Base-by-base conservation (phyloP, 202 grass and related monocot species). In the Setaria italica region DNA sequence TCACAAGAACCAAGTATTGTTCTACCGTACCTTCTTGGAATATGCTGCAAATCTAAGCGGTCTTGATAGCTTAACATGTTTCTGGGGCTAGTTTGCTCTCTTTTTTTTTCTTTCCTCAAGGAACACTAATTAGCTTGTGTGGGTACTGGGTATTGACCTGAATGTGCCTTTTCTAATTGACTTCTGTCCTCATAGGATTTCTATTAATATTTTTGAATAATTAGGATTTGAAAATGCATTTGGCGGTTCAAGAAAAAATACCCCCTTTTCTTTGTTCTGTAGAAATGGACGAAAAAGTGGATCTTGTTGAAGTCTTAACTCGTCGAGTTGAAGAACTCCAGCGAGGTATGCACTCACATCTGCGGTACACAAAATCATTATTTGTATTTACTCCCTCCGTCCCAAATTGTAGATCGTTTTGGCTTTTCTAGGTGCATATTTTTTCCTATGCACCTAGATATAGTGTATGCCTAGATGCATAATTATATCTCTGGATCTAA, bases 321-420 rank as follows among this genome's bases (percentile, higher is more conserved):
- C 73, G 62, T 58, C 87, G 67, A 77, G 91, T 89, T 72, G 93
- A 95, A 80, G 89, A 95, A 72, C 88, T 98, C 71, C 88, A 95
- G 83, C 70, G 70, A 84, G 95, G 93, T 95, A 95, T 32, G 58
- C 58, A 67, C 19, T 78, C 43, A 76, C 46, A 70, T 80, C n/a
- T 74, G 5, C 60, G n/a, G 55, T n/a, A 54, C 51, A 76, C 67
- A 84, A 58, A 48, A 67, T 74, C 82, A 2, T 20, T 25, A 66
- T 47, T 20, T 46, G 29, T 73, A 7, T 43, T 80, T 75, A 25
- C 25, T 25, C 25, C 25, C 25, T 25, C 25, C 25, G 25, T 25
- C 25, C 25, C 25, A 25, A 25, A 25, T 25, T 25, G 25, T 25
- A 25, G 25, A 25, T 25, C 25, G 25, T 25, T 25, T 25, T 25